Percentiles rank a stretch among this genome's conserved stretches.
These are phyloP conservation scores for Boletellus dicymbophilus DNA, from an alignment of 1,284 basidiomycete genomes.

Conservation along the genomic window DNA sequence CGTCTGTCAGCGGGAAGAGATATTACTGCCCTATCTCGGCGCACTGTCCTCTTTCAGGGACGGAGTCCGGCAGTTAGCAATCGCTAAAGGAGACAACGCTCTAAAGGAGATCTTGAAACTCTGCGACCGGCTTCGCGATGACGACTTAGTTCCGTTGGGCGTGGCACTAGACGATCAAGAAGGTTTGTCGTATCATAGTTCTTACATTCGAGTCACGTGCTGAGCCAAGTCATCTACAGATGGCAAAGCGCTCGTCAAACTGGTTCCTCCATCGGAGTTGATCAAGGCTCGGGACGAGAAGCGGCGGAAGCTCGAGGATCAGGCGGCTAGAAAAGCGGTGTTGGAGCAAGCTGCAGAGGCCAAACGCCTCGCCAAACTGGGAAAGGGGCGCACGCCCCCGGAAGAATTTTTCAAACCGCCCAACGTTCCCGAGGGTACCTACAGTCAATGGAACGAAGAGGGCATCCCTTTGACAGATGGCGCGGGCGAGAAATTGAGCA, in stretches of 20 bases:
- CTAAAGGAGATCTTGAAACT: constrained; percentile 80
- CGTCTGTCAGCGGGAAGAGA: constrained; percentile 68
- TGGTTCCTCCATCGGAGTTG: constrained; percentile 84
- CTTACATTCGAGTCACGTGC: background rate
- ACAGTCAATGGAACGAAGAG: constrained; percentile 79
- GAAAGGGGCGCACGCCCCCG: constrained; percentile 81
- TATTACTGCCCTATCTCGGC: constrained; percentile 90
- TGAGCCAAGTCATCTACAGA: constrained; percentile 49
- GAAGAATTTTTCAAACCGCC: constrained; percentile 86
- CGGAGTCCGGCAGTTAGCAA: constrained; percentile 82
- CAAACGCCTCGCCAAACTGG: constrained; percentile 82
- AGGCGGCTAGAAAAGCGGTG: constrained; percentile 82
- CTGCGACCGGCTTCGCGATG: constrained; percentile 89
- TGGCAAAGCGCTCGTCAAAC: constrained; percentile 93
- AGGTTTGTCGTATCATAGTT: constrained; percentile 45
- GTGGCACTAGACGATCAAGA: constrained; percentile 97
- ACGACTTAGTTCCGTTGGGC: constrained; percentile 89
- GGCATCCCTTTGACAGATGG: constrained; percentile 87
- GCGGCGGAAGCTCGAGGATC: constrained; percentile 73
- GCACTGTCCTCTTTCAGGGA: constrained; percentile 92
- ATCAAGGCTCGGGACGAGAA: constrained; percentile 90
- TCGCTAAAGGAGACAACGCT: constrained; percentile 65
- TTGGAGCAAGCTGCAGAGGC: constrained; percentile 70
- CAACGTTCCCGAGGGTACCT: constrained; percentile 67
- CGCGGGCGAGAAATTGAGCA: constrained; percentile 85